Evolutionary conservation across 768 basidiomycete species (phyloP), one percentile per base, ranked within the genome.

Genomic region (Polyporus arcularius): DNA sequence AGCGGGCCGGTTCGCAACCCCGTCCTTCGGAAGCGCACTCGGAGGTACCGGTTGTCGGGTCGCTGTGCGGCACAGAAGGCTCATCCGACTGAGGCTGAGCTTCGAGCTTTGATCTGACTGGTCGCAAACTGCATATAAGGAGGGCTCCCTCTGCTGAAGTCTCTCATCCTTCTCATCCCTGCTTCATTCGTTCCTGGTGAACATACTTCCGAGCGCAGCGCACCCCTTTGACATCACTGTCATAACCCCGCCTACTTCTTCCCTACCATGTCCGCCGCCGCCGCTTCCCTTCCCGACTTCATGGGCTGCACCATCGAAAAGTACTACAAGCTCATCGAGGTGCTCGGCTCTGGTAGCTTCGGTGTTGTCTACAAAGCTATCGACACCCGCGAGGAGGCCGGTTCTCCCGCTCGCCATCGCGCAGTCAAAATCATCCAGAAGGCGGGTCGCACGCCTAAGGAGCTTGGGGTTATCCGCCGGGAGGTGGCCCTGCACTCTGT

Each of bases 231-330:
- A 48, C 46, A 26, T 26, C 7, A 48, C 28, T 26, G 2, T 28
- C 26, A 9, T 48, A 26, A 18, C 26, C 21, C 18, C 28, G 11
- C 16, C n/a, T 16, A 16, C 7, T n/a, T 26, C 5, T 30, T 12
- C 28, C 4, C 28, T 48, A 28, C 46, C 1, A 48, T 48, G 46
- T 12, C 97, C 55, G 96, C 94, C 38, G 82, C 88, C 18, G 95
- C 96, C 9, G 93, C 93, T 18, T 98, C 96, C 71, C 94, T 95
- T 48, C 86, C 94, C 65, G 95, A 96, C 10, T 96, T 96, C 72
- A 87, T 89, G 55, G 94, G 92, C 21, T 79, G 88, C 11, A 14
- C 43, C 28, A 26, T 62, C 30, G 48, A 31, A 30, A 45, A 40
- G 7, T 26, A n/a, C 10, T 55, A 55, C 55, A 26, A 46, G 32